A percentile compares a stretch with the other conserved stretches of the same genome.
Evolutionary conservation across 768 basidiomycete species (phyloP).

Genomic region (Suillus spraguei): DNA sequence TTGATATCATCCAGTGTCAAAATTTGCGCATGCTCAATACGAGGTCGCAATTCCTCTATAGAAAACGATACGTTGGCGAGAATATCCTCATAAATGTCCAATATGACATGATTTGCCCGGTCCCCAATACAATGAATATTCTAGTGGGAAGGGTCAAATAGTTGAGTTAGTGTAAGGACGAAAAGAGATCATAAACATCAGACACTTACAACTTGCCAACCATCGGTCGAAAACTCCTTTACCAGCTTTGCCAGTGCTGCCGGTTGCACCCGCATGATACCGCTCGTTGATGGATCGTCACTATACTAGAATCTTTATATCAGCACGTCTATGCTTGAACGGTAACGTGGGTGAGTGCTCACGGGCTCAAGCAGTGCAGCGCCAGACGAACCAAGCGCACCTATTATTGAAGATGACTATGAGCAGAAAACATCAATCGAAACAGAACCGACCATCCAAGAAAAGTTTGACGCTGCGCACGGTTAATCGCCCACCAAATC

Average conservation of each 20-base stretch:
- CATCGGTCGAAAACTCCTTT: conserved; percentile 65
- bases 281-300: conserved; percentile 71
- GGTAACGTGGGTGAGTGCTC: conserved; percentile 3
- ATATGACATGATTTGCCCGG: conserved; percentile 78
- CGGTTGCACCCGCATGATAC: conserved; percentile 65
- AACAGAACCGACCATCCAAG: conserved; percentile 60
- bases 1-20: conserved; percentile 69
- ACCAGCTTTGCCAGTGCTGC: conserved; percentile 57
- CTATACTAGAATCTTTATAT: conserved; percentile 49
- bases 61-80: conserved; percentile 34
- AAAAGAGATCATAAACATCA: background rate
- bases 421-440: background rate
- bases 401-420: conserved; percentile 40
- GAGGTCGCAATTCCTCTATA: conserved; percentile 49
- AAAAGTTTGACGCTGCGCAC: conserved; percentile 74
- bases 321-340: conserved; percentile 1
- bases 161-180: background rate
- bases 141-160: conserved; percentile 40
- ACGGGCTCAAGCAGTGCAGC: conserved; percentile 81
- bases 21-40: conserved; percentile 95
- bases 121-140: conserved; percentile 92
- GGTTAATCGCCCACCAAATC: conserved; percentile 52
- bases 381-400: conserved; percentile 91
- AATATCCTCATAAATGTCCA: conserved; percentile 81
- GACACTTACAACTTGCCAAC: conserved; percentile 79